Evolutionary conservation across 495 filamentous ascomycete species (phyloP).

Genomic region (Letharia columbiana): DNA sequence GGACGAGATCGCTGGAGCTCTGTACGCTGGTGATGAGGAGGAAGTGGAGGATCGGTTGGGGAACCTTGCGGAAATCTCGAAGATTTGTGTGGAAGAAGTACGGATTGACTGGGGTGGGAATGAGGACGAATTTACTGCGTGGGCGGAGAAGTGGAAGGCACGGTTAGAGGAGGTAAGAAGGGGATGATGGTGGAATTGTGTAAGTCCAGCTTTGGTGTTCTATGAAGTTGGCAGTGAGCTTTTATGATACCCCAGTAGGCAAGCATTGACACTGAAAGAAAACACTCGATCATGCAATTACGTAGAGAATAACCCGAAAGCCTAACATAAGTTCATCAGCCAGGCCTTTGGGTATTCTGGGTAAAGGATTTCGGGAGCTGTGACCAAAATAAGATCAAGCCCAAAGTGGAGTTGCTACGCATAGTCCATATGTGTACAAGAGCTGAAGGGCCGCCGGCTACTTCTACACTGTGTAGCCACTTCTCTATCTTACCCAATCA

Average conservation of each 20-base stretch:
- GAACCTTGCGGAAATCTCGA: constrained; percentile 20
- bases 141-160: constrained; percentile 40
- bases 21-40: constrained; percentile 38
- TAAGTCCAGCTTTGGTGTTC: no score
- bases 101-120: constrained; percentile 21
- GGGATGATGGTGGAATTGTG: not conserved
- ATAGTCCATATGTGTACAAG: not conserved
- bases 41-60: constrained; percentile 28
- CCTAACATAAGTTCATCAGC: not conserved
- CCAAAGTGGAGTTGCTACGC: not conserved
- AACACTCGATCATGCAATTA: not conserved
- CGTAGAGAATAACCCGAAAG: not conserved
- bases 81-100: constrained; percentile 27
- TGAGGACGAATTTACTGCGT: constrained; percentile 41
- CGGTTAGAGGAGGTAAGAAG: constrained; percentile 17
- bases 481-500: not conserved
- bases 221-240: not conserved
- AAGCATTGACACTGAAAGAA: not conserved
- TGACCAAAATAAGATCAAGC: no score
- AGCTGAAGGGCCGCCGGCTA: not conserved
- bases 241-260: constrained; percentile 3
- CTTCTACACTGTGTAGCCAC: not conserved
- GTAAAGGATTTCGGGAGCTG: no score
- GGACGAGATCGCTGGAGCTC: constrained; percentile 42
- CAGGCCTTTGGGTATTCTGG: not conserved